These are phyloP conservation scores for Chrysanthemum lavandulifolium DNA, from an alignment of 129 eudicot genomes.

Conservation along the genomic window DNA sequence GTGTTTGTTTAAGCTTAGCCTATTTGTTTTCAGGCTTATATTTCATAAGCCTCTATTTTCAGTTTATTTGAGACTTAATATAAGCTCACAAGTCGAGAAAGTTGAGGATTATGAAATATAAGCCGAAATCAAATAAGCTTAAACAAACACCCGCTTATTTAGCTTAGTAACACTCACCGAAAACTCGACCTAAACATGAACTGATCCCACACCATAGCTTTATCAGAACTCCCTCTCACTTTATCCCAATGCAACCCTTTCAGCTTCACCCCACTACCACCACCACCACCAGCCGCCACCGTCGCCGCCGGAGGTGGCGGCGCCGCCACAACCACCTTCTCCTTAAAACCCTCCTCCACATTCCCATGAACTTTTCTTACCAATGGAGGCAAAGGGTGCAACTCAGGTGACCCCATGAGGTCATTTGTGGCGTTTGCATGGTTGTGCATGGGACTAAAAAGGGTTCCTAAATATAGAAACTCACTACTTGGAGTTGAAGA, in stretches of 20 bases:
- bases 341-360: neutral
- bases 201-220: constrained; percentile 67
- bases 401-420: constrained; percentile 79
- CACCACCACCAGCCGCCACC: too few relatives aligned
- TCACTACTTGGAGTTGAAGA: constrained; percentile 52
- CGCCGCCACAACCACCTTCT: too few relatives aligned
- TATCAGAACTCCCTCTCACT: constrained; percentile 56
- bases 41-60: too few relatives aligned
- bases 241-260: constrained; percentile 70
- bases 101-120: too few relatives aligned
- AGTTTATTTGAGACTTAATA: too few relatives aligned
- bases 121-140: too few relatives aligned
- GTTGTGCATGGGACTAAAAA: constrained; percentile 37
- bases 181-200: constrained; percentile 47
- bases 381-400: constrained; percentile 85
- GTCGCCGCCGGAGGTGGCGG: too few relatives aligned
- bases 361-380: constrained; percentile 42
- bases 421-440: constrained; percentile 21
- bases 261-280: constrained; percentile 23
- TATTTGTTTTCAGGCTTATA: too few relatives aligned
- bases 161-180: constrained; percentile 37
- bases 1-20: too few relatives aligned
- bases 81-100: too few relatives aligned
- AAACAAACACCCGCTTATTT: too few relatives aligned
- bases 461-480: constrained; percentile 68